Evolutionary conservation across 306 rosid genomes (phyloP), one percentile per base, ranked within the genome.

Genomic region (Nissolia schottii): DNA sequence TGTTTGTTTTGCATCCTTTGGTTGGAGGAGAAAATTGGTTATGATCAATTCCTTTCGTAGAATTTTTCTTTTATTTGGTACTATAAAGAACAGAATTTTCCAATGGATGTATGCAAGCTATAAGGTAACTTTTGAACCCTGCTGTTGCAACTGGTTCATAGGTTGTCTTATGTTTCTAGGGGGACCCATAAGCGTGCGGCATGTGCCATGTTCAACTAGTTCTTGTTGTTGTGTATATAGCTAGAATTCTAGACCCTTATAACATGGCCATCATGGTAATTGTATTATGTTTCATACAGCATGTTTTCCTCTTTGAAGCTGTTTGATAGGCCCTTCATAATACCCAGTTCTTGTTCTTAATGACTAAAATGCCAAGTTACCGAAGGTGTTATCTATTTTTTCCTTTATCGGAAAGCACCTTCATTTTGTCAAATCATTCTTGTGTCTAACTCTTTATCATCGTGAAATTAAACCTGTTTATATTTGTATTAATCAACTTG

Each of bases 1-100:
- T 74, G 53, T n/a, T 37, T 62, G 79, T 58, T 12, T 57, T 79
- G 35, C 27, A 69, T 55, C 8, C 41, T 14, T 66, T 31, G 37
- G 58, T 56, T 27, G 22, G 50, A 19, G 68, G 61, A 27, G 12
- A 73, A 23, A 14, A 53, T 45, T 7, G 40, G 56, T 27, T 18
- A 20, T 62, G 58, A 68, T 75, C 64, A 41, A 60, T 35, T 45
- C 38, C 38, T 60, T 67, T 18, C 15, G 67, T 43, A 10, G 62
- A 29, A 50, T 64, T 64, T 34, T 7, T 2, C 69, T 37, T 45
- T 48, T 27, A 15, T 50, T 20, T 68, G 23, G 10, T 18, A 67
- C 32, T 49, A 6, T 60, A 38, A 40, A 41, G 40, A 38, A 31
- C 32, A 10, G 27, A 14, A 6, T 64, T 46, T 71, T 13, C 11